phyloP scores from a whole-genome alignment of 2,329 filamentous ascomycete species.

The Fonsecaea pedrosoi region DNA sequence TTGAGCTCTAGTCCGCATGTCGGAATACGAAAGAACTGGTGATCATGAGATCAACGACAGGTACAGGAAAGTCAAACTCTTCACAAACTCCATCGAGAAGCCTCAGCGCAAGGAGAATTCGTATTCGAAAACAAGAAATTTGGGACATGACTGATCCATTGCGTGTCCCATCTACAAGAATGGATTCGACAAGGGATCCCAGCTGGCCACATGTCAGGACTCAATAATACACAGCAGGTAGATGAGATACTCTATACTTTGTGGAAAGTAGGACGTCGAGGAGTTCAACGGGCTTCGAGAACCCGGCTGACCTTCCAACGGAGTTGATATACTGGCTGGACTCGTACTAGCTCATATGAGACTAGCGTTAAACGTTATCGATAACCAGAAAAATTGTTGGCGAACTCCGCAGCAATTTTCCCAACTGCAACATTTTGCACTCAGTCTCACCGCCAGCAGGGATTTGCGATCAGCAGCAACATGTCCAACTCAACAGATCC shows the following conservation, averaged over 20 bases:
- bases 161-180: background rate
- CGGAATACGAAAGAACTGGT: background rate
- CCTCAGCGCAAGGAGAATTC: background rate
- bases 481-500: constrained; percentile 26
- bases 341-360: background rate
- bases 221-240: background rate
- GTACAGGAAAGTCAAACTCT: no score
- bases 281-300: background rate
- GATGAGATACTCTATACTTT: background rate
- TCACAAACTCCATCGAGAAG: background rate
- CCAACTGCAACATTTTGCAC: background rate
- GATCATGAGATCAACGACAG: no score
- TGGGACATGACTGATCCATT: background rate
- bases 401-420: constrained; percentile 2
- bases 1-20: background rate
- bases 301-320: background rate
- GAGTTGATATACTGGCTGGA: background rate
- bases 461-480: background rate
- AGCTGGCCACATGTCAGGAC: background rate
- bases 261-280: background rate
- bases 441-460: background rate
- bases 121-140: background rate
- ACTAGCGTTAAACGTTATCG: constrained; percentile 5
- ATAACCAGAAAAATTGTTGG: constrained; percentile 17
- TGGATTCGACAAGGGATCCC: background rate